phyloP scores from a whole-genome alignment of 208 protist genomes.

The Herpetomonas samuelpessoai region DNA sequence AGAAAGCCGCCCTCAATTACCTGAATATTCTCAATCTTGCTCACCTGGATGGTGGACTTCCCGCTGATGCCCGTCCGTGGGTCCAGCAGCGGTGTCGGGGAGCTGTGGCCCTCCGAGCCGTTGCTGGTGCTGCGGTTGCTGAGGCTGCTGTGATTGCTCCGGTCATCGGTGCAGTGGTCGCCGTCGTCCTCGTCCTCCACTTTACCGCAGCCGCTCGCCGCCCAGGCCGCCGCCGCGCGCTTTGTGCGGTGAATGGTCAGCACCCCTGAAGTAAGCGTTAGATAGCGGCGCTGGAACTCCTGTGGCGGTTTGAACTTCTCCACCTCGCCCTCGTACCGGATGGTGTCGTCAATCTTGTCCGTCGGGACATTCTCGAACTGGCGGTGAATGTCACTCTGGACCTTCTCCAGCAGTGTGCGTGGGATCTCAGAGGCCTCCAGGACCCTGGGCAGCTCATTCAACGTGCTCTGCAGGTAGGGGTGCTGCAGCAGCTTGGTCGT shows the following conservation, averaged over 20 bases:
- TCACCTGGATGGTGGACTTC: constrained; percentile 8
- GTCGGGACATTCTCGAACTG: constrained; percentile 7
- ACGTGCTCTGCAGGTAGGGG: constrained; percentile 20
- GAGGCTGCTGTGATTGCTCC: not conserved
- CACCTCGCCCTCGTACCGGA: constrained; percentile 15
- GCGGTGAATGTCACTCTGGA: constrained; percentile 18
- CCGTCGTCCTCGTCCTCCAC: not conserved
- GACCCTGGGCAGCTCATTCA: constrained; percentile 22
- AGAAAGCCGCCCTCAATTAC: constrained; percentile 10
- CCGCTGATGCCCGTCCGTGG: not conserved
- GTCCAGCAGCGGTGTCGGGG: not conserved
- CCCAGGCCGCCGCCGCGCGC: not conserved
- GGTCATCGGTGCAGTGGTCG: not conserved
- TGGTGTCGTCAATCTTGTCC: constrained; percentile 8
- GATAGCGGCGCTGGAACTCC: constrained; percentile 10
- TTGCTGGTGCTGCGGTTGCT: not conserved
- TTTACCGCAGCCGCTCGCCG: not conserved
- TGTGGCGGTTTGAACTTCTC: constrained; percentile 10
- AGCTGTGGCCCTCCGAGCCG: not conserved
- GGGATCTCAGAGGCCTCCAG: constrained; percentile 17
- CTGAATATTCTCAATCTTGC: constrained; percentile 24
- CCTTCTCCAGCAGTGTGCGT: constrained; percentile 12
- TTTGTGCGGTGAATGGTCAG: constrained; percentile 7
- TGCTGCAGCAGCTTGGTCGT: constrained; percentile 22
- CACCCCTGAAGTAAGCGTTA: constrained; percentile 10